Evolutionary conservation across 169 alveolate genomes (phyloP).

Genomic region (Plasmodium vivax): DNA sequence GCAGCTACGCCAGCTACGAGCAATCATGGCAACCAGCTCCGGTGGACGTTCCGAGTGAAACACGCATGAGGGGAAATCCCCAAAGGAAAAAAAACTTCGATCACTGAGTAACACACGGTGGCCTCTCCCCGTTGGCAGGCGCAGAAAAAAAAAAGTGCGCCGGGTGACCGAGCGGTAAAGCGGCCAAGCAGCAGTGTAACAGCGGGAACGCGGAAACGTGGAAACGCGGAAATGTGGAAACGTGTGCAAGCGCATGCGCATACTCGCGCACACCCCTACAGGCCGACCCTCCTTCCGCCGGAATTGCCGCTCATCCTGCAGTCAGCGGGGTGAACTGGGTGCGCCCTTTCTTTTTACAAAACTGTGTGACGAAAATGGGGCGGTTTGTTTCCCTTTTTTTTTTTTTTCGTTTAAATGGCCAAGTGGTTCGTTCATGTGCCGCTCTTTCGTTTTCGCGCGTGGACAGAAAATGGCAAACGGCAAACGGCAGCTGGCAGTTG

Average conservation of each 20-base stretch:
- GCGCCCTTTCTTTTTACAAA: background rate
- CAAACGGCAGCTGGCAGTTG: background rate
- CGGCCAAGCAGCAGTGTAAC: background rate
- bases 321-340: background rate
- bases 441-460: background rate
- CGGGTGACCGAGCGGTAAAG: background rate
- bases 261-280: background rate
- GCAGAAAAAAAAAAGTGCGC: background rate
- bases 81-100: background rate
- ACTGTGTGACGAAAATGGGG: background rate
- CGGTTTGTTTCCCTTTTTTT: background rate
- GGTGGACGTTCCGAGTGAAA: background rate
- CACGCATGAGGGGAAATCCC: background rate
- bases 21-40: background rate
- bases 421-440: background rate
- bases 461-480: background rate
- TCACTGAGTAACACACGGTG: background rate
- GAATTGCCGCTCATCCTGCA: background rate
- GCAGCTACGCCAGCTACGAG: background rate
- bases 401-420: background rate
- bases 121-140: background rate
- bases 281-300: background rate
- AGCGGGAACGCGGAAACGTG: background rate
- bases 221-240: background rate
- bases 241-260: background rate